Conservation (phyloP, 139 green algal genomes). For the Klebsormidium nitens region DNA sequence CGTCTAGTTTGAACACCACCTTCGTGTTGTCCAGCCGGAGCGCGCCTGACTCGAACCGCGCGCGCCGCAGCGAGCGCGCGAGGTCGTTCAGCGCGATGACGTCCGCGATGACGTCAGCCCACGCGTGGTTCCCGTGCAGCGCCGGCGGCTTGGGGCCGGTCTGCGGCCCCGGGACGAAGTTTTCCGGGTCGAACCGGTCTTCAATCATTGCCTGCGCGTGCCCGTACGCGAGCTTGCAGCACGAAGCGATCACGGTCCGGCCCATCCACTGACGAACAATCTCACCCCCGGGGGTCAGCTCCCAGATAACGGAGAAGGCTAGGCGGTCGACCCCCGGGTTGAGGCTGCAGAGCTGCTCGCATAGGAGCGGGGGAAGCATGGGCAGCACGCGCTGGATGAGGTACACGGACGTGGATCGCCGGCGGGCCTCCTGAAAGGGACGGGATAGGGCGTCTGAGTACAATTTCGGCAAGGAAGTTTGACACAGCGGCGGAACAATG, state of each 20-base stretch:
- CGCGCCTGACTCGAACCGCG: slow-evolving; percentile 31
- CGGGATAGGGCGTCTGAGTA: too few species aligned
- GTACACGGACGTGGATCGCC: slow-evolving; percentile 46
- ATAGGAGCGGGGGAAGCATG: slow-evolving; percentile 53
- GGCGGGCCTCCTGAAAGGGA: slow-evolving; percentile 20
- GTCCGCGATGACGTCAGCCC: slow-evolving; percentile 68
- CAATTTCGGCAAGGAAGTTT: too few species aligned
- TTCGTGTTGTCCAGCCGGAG: slow-evolving; percentile 71
- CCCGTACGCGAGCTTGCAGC: slow-evolving; percentile 84
- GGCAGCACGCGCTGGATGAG: slow-evolving; percentile 48
- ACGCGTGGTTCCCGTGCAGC: slow-evolving; percentile 53
- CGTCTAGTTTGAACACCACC: slow-evolving; percentile 72
- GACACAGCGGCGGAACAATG: too few species aligned
- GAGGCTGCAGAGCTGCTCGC: slow-evolving; percentile 50
- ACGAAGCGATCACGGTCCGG: slow-evolving; percentile 53
- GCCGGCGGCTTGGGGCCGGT: background rate
- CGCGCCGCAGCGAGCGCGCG: slow-evolving; percentile 38
- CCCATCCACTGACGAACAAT: slow-evolving; percentile 54
- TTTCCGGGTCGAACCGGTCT: slow-evolving; percentile 10
- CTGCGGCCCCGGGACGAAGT: background rate
- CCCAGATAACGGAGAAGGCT: slow-evolving; percentile 48
- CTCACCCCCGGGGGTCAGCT: slow-evolving; percentile 39
- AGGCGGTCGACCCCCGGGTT: slow-evolving; percentile 49
- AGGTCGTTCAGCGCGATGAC: slow-evolving; percentile 61
- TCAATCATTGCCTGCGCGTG: slow-evolving; percentile 84